Base-by-base conservation (phyloP, 129 eudicot genomes). In the Rutidosis leptorrhynchoides region DNA sequence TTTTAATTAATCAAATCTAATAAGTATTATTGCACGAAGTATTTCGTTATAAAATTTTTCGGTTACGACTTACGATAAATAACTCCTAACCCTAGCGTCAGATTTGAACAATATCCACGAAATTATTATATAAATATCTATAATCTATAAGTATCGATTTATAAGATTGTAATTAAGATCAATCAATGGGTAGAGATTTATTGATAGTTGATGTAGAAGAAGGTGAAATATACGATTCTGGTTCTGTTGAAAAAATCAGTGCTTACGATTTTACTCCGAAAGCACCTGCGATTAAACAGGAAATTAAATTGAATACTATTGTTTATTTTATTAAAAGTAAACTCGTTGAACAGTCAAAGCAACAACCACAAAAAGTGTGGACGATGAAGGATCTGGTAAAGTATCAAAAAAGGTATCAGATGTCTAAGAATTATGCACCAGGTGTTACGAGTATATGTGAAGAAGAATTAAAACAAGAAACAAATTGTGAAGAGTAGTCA, bases 171-270 rank as follows among this genome's bases (percentile, higher is more conserved):
- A 35, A 35, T 8, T 37, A 37, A 37, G 9, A 12, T 5, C 2
- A 37, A 74, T 29, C 23, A 67, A 74, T 67, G 80, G 71, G 58
- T 35, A 73, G 83, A 30, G 83, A 69, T 25, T 68, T 67, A 66
- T 55, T 77, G 62, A 64, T 76, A 33, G 77, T 60, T 84, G 77
- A 24, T 95, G 88, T 83, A 58, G 98, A 92, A 75, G 98, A 92
- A 74, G 98, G 98, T 48, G 96, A 92, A 58, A 88, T 85, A 32
- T 88, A 96, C 5, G 97, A 91, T 81, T 72, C 90, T 16, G 91
- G 80, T n/a, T 83, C 97, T 17, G 74, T 90, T 19, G 93, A 86
- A 62, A 92, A 87, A 78, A 90, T 90, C 59, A 82, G 76, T 71
- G 87, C 80, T 49, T 81, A 84, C 35, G 90, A 45, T 54, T 90